phyloP scores from a whole-genome alignment of 2,329 filamentous ascomycete genomes.

The Tetracladium maxilliforme region DNA sequence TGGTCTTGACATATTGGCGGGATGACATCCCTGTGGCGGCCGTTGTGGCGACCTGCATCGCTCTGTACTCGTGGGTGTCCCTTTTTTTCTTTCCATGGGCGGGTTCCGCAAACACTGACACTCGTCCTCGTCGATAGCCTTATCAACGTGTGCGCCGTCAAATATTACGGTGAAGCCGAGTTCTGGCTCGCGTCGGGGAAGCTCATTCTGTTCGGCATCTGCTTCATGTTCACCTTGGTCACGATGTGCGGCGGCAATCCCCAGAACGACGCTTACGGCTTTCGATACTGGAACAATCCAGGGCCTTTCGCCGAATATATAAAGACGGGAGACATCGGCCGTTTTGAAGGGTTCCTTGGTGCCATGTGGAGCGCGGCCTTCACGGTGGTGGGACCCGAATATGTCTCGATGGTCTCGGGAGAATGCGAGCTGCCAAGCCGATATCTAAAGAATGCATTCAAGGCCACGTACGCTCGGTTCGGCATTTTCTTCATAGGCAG shows the following conservation, averaged over 20 bases:
- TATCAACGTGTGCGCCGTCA: constrained; percentile 51
- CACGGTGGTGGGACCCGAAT: constrained; percentile 49
- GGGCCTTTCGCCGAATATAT: constrained; percentile 48
- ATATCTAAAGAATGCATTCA: constrained; percentile 47
- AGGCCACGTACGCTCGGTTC: constrained; percentile 51
- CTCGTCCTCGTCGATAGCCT: constrained; percentile 15
- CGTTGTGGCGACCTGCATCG: constrained; percentile 39
- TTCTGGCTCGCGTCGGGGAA: constrained; percentile 51
- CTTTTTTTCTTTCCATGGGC: too few species aligned
- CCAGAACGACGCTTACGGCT: constrained; percentile 50
- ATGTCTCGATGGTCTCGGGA: constrained; percentile 32
- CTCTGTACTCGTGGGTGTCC: constrained; percentile 37
- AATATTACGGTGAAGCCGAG: constrained; percentile 56
- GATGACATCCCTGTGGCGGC: constrained; percentile 28
- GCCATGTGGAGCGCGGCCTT: constrained; percentile 51
- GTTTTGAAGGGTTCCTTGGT: constrained; percentile 41
- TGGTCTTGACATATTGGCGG: constrained; percentile 30
- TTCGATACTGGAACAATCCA: constrained; percentile 49
- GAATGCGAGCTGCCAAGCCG: constrained; percentile 42
- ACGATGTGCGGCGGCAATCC: constrained; percentile 67
- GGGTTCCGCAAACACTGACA: constrained; percentile 4
- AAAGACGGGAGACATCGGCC: constrained; percentile 38
- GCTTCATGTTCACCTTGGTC: constrained; percentile 55
- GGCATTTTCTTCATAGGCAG: constrained; percentile 53
- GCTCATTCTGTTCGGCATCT: constrained; percentile 53